Base-by-base conservation (phyloP, 2,329 filamentous ascomycete species). In the Nemania sp. region DNA sequence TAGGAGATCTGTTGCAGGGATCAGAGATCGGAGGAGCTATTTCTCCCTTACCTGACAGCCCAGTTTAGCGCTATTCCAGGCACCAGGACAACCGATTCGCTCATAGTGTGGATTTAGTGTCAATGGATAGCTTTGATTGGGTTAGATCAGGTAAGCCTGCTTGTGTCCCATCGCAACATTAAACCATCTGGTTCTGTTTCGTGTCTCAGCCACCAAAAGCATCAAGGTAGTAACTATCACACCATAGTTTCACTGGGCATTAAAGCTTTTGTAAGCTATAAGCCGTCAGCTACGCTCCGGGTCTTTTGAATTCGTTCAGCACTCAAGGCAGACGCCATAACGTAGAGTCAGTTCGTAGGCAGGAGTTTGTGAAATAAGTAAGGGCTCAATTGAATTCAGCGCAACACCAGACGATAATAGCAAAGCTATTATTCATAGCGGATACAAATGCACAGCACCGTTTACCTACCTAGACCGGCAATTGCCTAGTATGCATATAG, bases 1-100 rank as follows among this genome's bases (percentile, higher is more conserved):
- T 58, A 5, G 56, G 62, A 62, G 66, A 68, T 68, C 66, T 47
- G 59, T 38, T 45, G 45, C 66, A 70, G 55, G 68, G 68, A 56
- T 68, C 3, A 38, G 20, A n/a, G n/a, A 26, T 58, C 18, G 35
- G 58, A 24, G 47, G n/a, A n/a, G 13, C 20, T 11, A n/a, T 24
- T 43, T 57, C 22, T 58, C 63, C 53, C 63, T 63, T 43, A 32
- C 38, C 38, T 26, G 29, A 49, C n/a, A 41, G 26, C 22, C 5
- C 13, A 41, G 22, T n/a, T 49, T 52, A 41, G 47, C 38, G 47
- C 57, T 54, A 41, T 41, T 41, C 24, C 26, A 43, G 64, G 22
- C 5, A 49, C 29, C 49, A 38, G 41, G 24, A 47, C 45, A 26
- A n/a, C 59, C 58, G 29, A 55, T 24, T 62, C 35, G 22, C 11